Percentiles rank a stretch among this genome's conserved stretches.
These are phyloP conservation scores for Caloboletus firmus DNA, from an alignment of 1,284 basidiomycete genomes.

Conservation along the genomic window DNA sequence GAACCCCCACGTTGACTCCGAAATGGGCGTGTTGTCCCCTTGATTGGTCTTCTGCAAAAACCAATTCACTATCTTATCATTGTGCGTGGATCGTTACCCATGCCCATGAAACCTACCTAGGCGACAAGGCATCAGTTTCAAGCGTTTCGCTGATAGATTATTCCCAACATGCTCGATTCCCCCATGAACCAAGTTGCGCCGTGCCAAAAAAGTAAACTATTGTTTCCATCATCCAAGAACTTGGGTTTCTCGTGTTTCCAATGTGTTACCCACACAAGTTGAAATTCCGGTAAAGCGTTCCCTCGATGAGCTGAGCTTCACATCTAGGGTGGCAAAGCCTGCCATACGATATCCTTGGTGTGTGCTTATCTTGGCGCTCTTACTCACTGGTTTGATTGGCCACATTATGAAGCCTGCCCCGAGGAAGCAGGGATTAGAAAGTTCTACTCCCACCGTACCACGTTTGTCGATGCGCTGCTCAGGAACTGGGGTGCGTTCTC, in stretches of 20 bases:
- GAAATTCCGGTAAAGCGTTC: slow-evolving; percentile 3
- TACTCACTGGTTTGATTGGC: slow-evolving; percentile 9
- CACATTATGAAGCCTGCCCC: slow-evolving; percentile 4
- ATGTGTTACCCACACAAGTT: slow-evolving; percentile 3
- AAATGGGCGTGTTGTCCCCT: background rate
- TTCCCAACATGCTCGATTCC: background rate
- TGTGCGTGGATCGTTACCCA: slow-evolving; percentile 11
- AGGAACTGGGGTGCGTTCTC: slow-evolving; percentile 33
- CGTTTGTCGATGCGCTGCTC: slow-evolving; percentile 20
- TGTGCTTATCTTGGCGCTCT: slow-evolving; percentile 22
- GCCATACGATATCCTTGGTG: background rate
- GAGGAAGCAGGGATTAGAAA: slow-evolving; percentile 15
- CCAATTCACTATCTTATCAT: slow-evolving; percentile 12
- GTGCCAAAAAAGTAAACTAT: background rate
- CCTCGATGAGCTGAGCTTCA: slow-evolving; percentile 10
- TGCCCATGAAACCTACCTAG: background rate
- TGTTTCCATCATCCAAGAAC: slow-evolving; percentile 1
- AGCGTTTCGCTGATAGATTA: background rate
- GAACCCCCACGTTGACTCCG: background rate
- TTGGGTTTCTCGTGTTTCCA: background rate
- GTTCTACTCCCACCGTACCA: slow-evolving; percentile 14
- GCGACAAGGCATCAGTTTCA: background rate
- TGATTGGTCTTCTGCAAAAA: slow-evolving; percentile 3
- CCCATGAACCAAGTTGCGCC: background rate
- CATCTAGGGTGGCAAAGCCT: slow-evolving; percentile 17